Base-by-base conservation (phyloP, 352 stramenopile species). In the Lagenidium sp. region DNA sequence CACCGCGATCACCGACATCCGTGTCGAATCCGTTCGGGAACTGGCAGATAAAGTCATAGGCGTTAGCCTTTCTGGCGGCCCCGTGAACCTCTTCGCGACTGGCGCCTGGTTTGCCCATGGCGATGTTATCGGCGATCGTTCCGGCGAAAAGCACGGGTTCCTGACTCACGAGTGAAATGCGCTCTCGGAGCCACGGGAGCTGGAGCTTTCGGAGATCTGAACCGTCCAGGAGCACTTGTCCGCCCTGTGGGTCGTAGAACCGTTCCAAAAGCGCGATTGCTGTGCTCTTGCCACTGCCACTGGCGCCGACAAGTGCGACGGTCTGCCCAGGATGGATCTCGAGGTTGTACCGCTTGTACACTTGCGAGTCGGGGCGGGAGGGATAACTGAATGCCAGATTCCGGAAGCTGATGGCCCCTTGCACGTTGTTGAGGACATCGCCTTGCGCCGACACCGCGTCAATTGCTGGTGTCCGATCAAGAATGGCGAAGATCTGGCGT, bases 41-140 rank as follows among this genome's bases (percentile, higher is more conserved):
- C 10, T 52, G 40, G 5, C 45, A 50, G 65, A 97, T 95, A 47
- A 97, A 97, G 41, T 69, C 60, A 56, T 94, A 60, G 0, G 82
- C 84, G 59, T 95, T 95, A 18, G 90, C 86, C 24, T 82, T 55
- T 46, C 65, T 73, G 1, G 84, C 82, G 16, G 85, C 87, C 19
- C 76, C 28, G 19, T 69, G 56, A 30, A 96, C 63, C 44, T 95
- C 49, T 12, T 82, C 55, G 18, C 60, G 42, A 1, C 64, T 77
- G 4, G 64, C 70, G 32, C 50, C 38, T 2, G 43, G 51, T 16
- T 60, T 61, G 18, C 77, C 82, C 30, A 83, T 70, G 4, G 49
- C 40, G 55, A 75, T 73, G 43, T 75, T 75, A 15, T 73, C 52
- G 25, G 49, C 44, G 28, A 75, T 64, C 18, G 59, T 52, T 4